Evolutionary conservation across 2,329 filamentous ascomycete genomes (phyloP), one percentile per base, ranked within the genome.

Genomic region (Claviceps pazoutovae): DNA sequence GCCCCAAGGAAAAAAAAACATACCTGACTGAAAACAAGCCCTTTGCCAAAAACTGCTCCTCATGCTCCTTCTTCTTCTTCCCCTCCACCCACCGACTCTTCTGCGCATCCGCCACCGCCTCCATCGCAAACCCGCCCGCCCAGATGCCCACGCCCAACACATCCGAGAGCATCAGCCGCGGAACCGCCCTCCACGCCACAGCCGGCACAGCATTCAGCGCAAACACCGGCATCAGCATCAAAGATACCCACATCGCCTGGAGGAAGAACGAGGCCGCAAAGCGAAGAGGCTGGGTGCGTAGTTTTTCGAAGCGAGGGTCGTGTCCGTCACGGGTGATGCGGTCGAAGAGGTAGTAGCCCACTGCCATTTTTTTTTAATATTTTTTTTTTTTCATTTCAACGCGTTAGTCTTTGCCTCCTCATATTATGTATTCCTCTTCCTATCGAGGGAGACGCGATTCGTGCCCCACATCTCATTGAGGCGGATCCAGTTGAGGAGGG

Each of bases 161-260:
- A 51, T 84, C 81, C 0, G 76, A 76, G 1, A 74, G 53, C 3
- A 68, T 67, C 9, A 82, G 45, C 2, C 62, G 55, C 0, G 75
- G 74, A 1, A 81, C 62, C 1, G 72, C 68, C 4, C 57, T 49
- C 3, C 84, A 66, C 1, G 72, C 70, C 2, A 72, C 68, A 1
- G 74, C 69, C 0, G 82, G 80, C 5, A 83, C 72, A 6, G 78
- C 69, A 63, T 85, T 86, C 51, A 85, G 60, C 2, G 80, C 75
- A 5, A 85, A 67, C 8, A 86, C 74, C 11, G 83, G 83, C 57
- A 84, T 70, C 4, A 83, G 69, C 62, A 79, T 82, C n/a, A 85
- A 69, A 2, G 78, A 78, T 2, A 86, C 79, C 83, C 82, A 86
- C 0, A 75, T 73, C 6, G 82, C 82, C 64, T 86, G 83, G 3